Base-by-base conservation (phyloP, 352 stramenopile genomes). In the Globisporangium rhizosaccharum region DNA sequence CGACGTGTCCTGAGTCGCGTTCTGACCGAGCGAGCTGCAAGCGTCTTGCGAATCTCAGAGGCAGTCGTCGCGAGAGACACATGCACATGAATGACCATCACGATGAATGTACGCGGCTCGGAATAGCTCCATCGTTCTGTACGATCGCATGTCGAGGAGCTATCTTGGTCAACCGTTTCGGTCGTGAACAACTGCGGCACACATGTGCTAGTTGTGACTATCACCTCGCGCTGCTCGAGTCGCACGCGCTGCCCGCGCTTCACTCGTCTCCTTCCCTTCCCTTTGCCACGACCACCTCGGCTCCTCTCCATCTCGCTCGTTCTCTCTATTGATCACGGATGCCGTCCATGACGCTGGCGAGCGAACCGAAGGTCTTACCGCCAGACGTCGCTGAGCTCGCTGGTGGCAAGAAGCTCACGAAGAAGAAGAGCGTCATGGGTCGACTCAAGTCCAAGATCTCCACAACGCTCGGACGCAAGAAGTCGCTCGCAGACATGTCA, bases 361-460 rank as follows among this genome's bases (percentile, higher is more conserved):
- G 47, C 8, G 49, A 62, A 18, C 20, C 37, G n/a, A 59, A 59
- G 15, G 45, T 42, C 6, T n/a, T 50, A 11, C 39, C 37, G 18
- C 53, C 48, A 6, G 65, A 73, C n/a, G 37, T 45, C n/a, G 61
- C 71, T 4, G 61, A 64, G 18, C 56, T 61, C 46, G 59, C 61
- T n/a, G 47, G 42, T 36, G 47, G 42, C 44, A 68, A 52, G 57
- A 46, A 47, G 42, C 63, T 59, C 20, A 82, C 81, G 67, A 80
- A 74, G 62, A 82, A 82, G 63, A 84, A 85, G 57, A 70, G 79
- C 23, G 58, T 89, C 26, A 78, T 91, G 64, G 75, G 76, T 14
- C 64, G 68, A n/a, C 75, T 91, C 70, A 89, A 87, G 64, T 89
- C 75, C 48, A 87, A 76, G 26, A 66, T 91, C 41, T 67, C 66